phyloP scores from a whole-genome alignment of 75 land plant species.

The Cryptomeria japonica region DNA sequence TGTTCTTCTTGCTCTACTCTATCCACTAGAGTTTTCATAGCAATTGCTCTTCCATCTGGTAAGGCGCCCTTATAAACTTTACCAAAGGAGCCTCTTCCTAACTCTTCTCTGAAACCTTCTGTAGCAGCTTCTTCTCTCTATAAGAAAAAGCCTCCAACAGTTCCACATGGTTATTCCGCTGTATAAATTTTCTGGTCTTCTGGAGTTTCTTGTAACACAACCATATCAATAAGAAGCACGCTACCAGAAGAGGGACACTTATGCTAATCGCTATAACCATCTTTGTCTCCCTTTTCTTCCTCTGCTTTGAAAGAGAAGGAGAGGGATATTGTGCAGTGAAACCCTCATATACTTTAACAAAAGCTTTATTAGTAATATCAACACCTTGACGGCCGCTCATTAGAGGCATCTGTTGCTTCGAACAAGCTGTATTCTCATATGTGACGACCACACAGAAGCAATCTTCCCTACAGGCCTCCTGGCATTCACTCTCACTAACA shows the following conservation, averaged over 20 bases:
- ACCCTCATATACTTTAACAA: conserved; percentile 50
- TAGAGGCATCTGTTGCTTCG: not conserved
- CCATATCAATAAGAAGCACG: too few species aligned
- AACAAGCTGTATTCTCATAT: not conserved
- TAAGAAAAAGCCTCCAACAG: too few species aligned
- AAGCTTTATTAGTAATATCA: not conserved
- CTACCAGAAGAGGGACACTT: too few species aligned
- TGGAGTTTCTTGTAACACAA: too few species aligned
- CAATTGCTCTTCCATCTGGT: not conserved
- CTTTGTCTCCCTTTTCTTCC: too few species aligned
- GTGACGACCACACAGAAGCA: not conserved
- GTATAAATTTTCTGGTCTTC: not conserved
- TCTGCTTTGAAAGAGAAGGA: too few species aligned
- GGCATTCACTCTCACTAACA: not conserved
- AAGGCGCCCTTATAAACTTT: too few species aligned
- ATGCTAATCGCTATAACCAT: too few species aligned
- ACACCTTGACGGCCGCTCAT: not conserved
- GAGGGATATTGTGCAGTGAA: conserved; percentile 65
- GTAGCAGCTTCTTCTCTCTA: not conserved
- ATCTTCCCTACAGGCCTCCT: not conserved
- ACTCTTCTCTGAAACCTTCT: not conserved
- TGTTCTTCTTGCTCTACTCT: not conserved
- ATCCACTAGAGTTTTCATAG: conserved; percentile 23
- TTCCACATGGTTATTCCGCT: too few species aligned
- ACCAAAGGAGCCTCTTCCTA: too few species aligned